phyloP scores from a whole-genome alignment of 371 early-diverging fungal genomes.

The Apophysomyces ossiformis region DNA sequence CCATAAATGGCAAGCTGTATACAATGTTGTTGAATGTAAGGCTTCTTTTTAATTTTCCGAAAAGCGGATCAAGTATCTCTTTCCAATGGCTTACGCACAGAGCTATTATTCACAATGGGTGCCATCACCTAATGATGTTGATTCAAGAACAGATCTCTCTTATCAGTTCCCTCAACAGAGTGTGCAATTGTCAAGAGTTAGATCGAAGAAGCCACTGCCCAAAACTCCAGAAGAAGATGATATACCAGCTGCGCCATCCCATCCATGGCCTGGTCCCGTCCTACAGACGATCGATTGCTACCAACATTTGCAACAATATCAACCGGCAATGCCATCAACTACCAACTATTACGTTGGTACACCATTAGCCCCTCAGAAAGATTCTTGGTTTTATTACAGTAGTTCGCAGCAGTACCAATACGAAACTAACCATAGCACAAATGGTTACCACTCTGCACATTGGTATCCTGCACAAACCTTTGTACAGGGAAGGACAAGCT shows the following conservation, averaged over 20 bases:
- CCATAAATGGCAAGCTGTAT: constrained; percentile 5
- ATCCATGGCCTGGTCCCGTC: background rate
- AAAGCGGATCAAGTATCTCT: background rate
- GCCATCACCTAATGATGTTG: background rate
- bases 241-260: background rate
- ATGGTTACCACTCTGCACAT: background rate
- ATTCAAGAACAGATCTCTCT: background rate
- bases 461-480: background rate
- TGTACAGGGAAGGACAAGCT: background rate
- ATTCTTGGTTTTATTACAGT: background rate
- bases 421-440: background rate
- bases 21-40: background rate
- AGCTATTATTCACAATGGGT: background rate
- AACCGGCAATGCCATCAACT: background rate
- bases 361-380: background rate
- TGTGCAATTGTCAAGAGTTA: background rate
- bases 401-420: background rate
- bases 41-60: background rate
- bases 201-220: background rate
- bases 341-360: too few relatives aligned
- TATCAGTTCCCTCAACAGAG: background rate
- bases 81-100: constrained; percentile 5
- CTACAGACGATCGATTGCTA: background rate
- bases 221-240: constrained; percentile 1
- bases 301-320: background rate